Evolutionary conservation across 1,284 basidiomycete genomes (phyloP), one percentile per base, ranked within the genome.

Genomic region (Leccinum subspadiceum): DNA sequence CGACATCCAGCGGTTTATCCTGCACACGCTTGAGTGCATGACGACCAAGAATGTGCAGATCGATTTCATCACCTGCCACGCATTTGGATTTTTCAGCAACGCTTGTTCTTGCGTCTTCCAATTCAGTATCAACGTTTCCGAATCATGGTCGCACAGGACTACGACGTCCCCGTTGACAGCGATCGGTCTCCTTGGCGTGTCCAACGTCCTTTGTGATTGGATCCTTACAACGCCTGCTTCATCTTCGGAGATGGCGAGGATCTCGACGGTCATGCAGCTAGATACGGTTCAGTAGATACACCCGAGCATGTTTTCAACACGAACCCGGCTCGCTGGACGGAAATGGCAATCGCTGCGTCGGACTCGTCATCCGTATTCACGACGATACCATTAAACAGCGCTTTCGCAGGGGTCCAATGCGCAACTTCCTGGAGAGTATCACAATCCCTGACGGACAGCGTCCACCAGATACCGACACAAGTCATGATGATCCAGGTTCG

Each of bases 381-480:
- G 4, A 74, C 74, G 54, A 85, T 73, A 1, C 78, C 79, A 39
- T 75, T 78, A 63, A 86, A 81, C 10, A 86, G 68, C 0, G 78
- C 80, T 13, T 81, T 80, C 59, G 77, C 77, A 0, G 80, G 82
- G 31, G 75, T 78, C 86, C 86, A 88, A 53, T 81, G 75, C 1
- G 70, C 78, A 49, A 75, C 62, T 6, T 60, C 56, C n/a, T 54
- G 54, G 29, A 74, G 61, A 13, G 58, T 64, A 62, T 59, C 54
- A 29, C 82, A 66, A 59, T 83, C 77, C 83, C 86, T 85, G 26
- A 84, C 69, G 2, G 76, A 75, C 54, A 88, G 67, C 24, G 76
- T 74, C 31, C 76, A 77, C 86, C 86, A 89, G 53, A 88, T 81
- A 5, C 79, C 79, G 60, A 82, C 81, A 8, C 84, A 84, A 8